phyloP scores from a whole-genome alignment of 352 stramenopile genomes.

The Phytophthora boehmeriae region DNA sequence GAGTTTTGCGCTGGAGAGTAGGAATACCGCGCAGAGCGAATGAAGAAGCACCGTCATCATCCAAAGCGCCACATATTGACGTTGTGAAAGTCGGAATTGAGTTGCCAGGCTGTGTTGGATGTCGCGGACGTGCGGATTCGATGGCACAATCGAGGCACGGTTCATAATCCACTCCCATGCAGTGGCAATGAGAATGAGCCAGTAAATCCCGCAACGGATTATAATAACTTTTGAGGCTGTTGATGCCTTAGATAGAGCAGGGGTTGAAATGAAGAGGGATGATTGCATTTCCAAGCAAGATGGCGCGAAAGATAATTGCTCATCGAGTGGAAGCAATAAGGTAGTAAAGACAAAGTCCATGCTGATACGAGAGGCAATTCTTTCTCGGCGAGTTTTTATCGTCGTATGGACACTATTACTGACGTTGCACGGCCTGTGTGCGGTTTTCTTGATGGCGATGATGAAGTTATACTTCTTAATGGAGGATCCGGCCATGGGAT shows the following conservation, averaged over 20 bases:
- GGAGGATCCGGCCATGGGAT: background rate
- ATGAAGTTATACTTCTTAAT: background rate
- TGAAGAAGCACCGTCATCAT: constrained; percentile 18
- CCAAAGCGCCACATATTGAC: constrained; percentile 14
- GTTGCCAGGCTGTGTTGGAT: background rate
- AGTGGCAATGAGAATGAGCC: too few relatives aligned
- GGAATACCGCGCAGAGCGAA: constrained; percentile 24
- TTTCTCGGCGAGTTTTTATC: constrained; percentile 1
- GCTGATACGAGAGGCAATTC: background rate
- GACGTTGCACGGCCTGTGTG: constrained; percentile 4
- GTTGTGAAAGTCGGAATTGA: constrained; percentile 3
- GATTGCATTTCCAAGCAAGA: background rate
- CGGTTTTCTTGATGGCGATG: constrained; percentile 1
- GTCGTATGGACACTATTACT: constrained; percentile 4
- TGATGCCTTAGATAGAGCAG: constrained; percentile 4
- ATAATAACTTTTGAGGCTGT: background rate
- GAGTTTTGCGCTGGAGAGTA: constrained; percentile 18
- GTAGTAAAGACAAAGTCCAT: background rate
- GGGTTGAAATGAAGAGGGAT: background rate
- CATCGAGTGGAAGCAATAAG: background rate
- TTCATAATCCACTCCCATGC: too few relatives aligned
- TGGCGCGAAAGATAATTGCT: background rate
- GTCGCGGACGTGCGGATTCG: constrained; percentile 5
- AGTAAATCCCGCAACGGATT: background rate
- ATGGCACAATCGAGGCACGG: background rate